These are phyloP conservation scores for Metschnikowia corniflorae DNA, from an alignment of 805 yeast genomes.

Conservation along the genomic window DNA sequence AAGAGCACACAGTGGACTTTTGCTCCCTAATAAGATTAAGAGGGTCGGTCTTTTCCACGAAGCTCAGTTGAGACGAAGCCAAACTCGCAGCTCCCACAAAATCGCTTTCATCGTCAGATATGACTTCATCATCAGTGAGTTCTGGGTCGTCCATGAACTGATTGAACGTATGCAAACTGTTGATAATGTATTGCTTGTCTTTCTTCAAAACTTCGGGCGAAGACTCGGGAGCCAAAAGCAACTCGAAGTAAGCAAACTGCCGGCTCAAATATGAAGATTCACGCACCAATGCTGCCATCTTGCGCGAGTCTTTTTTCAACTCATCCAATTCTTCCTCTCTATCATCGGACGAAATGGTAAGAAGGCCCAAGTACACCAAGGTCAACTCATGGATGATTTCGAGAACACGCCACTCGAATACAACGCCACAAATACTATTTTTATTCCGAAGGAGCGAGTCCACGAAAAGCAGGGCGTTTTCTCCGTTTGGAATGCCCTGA, in stretches of 20 bases:
- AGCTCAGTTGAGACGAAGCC: not conserved
- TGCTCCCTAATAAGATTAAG: constrained; percentile 11
- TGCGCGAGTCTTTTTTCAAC: constrained; percentile 15
- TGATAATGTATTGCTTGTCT: constrained; percentile 19
- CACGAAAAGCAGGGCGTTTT: constrained; percentile 28
- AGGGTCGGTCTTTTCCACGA: not conserved
- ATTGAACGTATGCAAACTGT: constrained; percentile 21
- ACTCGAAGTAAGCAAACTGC: constrained; percentile 24
- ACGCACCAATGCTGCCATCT: constrained; percentile 14
- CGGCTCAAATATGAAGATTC: constrained; percentile 10
- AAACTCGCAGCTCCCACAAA: not conserved
- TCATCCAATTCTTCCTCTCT: constrained; percentile 14
- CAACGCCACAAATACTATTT: constrained; percentile 24
- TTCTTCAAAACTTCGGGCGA: constrained; percentile 18
- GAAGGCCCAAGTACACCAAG: constrained; percentile 23
- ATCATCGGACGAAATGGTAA: constrained; percentile 10
- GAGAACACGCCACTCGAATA: constrained; percentile 36
- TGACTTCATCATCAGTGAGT: constrained; percentile 28
- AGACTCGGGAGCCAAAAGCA: constrained; percentile 22
- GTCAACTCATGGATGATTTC: constrained; percentile 33
- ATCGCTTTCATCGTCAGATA: constrained; percentile 1
- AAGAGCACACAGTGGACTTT: constrained; percentile 26
- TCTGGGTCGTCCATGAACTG: constrained; percentile 26
- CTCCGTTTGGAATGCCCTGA: constrained; percentile 24
- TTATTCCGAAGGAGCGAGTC: constrained; percentile 25